These are phyloP conservation scores for Penicillium sp. DNA, from an alignment of 2,329 filamentous ascomycete genomes.

Conservation along the genomic window DNA sequence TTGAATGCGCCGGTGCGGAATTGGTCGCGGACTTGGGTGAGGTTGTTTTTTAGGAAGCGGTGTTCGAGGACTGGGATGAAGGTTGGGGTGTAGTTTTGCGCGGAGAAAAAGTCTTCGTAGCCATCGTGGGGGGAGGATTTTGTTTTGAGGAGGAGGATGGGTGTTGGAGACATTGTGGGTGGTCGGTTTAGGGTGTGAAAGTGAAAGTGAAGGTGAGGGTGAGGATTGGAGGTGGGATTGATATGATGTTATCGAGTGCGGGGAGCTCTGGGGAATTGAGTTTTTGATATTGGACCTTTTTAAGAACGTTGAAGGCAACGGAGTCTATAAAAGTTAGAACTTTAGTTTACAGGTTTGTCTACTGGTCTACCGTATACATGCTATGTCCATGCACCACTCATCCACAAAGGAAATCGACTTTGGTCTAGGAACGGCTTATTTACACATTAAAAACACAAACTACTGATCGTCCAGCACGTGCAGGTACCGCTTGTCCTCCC, in stretches of 20 bases:
- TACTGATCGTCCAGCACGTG: constrained; percentile 89
- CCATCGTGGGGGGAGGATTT: constrained; percentile 46
- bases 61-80: constrained; percentile 52
- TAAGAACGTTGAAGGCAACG: no score
- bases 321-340: background rate
- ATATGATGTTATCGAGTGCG: constrained; percentile 2
- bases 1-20: constrained; percentile 37
- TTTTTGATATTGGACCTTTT: background rate
- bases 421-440: constrained; percentile 43
- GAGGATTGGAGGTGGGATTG: background rate
- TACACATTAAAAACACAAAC: constrained; percentile 40
- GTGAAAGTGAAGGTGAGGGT: background rate
- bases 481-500: constrained; percentile 93
- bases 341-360: background rate
- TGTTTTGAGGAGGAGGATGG: constrained; percentile 50
- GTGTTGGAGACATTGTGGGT: constrained; percentile 23
- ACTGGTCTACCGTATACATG: background rate
- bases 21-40: constrained; percentile 37
- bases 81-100: constrained; percentile 33
- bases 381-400: background rate
- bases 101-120: constrained; percentile 48
- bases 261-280: constrained; percentile 2
- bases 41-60: constrained; percentile 39
- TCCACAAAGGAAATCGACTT: constrained; percentile 37
- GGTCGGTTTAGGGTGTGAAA: no score